phyloP scores from a whole-genome alignment of 331 rosid species.

The Acacia concinna region DNA sequence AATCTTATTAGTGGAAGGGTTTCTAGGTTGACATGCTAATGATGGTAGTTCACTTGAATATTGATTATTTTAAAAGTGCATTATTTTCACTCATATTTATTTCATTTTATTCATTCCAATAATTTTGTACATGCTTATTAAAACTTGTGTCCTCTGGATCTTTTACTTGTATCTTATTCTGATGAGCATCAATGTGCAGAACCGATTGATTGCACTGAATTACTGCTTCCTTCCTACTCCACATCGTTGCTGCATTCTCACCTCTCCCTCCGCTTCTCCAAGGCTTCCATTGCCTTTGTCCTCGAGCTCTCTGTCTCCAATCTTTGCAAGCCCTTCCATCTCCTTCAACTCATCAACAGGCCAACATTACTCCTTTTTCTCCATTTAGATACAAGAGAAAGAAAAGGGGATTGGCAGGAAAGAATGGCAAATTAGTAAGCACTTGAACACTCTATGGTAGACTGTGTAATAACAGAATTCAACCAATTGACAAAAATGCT shows the following conservation, averaged over 20 bases:
- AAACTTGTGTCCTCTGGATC: neutral
- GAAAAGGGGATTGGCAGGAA: neutral
- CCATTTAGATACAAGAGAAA: neutral
- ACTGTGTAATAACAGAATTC: neutral
- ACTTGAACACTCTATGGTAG: neutral
- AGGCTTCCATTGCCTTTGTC: neutral
- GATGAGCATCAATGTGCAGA: constrained; percentile 47
- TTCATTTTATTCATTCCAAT: neutral
- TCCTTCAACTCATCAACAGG: neutral
- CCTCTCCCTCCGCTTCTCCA: neutral
- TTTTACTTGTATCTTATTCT: constrained; percentile 8
- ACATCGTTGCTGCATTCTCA: neutral
- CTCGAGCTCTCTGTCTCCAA: neutral
- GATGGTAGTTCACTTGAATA: neutral
- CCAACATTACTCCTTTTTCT: neutral
- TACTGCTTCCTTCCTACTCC: constrained; percentile 28
- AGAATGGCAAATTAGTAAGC: neutral
- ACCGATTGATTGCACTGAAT: constrained; percentile 90
- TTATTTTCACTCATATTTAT: neutral
- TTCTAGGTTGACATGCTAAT: neutral
- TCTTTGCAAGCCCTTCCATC: too few relatives aligned
- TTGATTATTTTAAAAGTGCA: neutral
- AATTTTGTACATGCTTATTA: constrained; percentile 1
- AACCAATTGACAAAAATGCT: constrained; percentile 36
- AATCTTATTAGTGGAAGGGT: neutral